Base-by-base conservation (phyloP, 148 eudicot species). In the Chenopodium berlandieri region DNA sequence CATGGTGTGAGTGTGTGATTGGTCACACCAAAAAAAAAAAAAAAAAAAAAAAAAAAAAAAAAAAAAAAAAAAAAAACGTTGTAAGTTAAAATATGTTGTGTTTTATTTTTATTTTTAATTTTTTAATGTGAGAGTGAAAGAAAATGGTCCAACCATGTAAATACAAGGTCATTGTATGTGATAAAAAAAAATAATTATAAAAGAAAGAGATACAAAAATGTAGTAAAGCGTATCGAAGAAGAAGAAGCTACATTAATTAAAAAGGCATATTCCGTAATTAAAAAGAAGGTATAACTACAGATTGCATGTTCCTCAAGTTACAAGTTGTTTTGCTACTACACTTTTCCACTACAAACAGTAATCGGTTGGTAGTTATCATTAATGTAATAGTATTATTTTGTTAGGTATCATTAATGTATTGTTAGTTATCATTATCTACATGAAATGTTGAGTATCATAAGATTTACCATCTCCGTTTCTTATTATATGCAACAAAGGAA, bases 301-400 rank as follows among this genome's bases (percentile, higher is more conserved):
- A 70, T 70, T 32, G 20, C 37, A 70, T 32, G 73, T 13, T 62
- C 52, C 22, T 76, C 69, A 58, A 14, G 65, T 27, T 76, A 7
- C 68, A 60, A 47, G n/a, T 76, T 19, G 48, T 76, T 63, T 76
- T 27, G 11, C 47, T 34, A 54, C 60, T 54, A 54, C 40, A 62
- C 65, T 62, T 62, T 62, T 20, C 68, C 79, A 60, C 48, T 62
- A 62, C 47, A 37, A 11, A 60, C 46, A 14, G 31, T 76, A 34
- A 60, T 76, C 65, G 31, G 32, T 76, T 76, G 50, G 47, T 60
- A 20, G 79, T 23, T 37, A 52, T 73, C 58, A 73, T 47, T 47
- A 22, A 44, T 37, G 44, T 37, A 37, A 37, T 6, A 37, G 44
- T 37, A 37, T 37, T 37, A 37, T 37, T 37, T 5, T 6, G 44